Conservation (phyloP, 768 basidiomycete genomes). For the Agrocybe pediades region DNA sequence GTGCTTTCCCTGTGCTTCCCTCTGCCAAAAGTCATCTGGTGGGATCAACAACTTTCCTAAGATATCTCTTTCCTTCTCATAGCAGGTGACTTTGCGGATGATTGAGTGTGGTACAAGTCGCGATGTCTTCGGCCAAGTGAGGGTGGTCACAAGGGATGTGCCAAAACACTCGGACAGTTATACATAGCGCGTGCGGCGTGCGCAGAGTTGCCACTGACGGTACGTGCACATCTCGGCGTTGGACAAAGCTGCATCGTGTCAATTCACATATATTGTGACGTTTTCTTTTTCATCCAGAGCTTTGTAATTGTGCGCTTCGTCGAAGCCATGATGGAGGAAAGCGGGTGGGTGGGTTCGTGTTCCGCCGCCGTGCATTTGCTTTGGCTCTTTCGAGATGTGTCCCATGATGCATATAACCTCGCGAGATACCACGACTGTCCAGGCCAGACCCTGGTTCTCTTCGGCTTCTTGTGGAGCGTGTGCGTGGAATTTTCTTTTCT, state of each 20-base stretch:
- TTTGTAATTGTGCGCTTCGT: background rate
- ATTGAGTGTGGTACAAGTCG: conserved; percentile 11
- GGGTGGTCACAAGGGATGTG: conserved; percentile 16
- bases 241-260: background rate
- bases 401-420: background rate
- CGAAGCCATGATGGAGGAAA: too few relatives aligned
- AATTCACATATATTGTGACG: too few relatives aligned
- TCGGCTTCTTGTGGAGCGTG: background rate
- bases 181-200: conserved; percentile 9
- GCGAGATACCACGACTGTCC: background rate
- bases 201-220: background rate
- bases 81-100: conserved; percentile 15
- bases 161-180: too few relatives aligned
- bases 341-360: too few relatives aligned
- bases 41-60: background rate
- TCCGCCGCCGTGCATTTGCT: too few relatives aligned
- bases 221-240: background rate
- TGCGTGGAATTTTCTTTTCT: background rate
- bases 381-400: too few relatives aligned
- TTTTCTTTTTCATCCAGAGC: too few relatives aligned
- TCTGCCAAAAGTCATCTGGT: background rate
- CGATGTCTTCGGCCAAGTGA: conserved; percentile 20
- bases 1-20: too few relatives aligned
- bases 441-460: background rate
- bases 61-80: background rate